These are phyloP conservation scores for Fomitopsis palustris DNA, from an alignment of 1,284 basidiomycete species.

Conservation along the genomic window DNA sequence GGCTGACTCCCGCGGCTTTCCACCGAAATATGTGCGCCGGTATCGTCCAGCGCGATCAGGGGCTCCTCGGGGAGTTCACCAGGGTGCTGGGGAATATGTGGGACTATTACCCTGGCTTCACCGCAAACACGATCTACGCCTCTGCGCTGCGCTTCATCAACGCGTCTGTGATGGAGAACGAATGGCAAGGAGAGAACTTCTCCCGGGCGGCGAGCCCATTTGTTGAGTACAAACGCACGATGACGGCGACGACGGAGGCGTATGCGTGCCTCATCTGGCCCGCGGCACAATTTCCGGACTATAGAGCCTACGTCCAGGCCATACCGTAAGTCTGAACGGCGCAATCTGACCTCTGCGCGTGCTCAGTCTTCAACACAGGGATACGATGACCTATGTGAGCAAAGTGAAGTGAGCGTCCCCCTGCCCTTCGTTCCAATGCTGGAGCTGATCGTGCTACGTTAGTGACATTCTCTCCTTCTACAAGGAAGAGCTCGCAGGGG, in stretches of 20 bases:
- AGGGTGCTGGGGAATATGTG: slow-evolving; percentile 9
- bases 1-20: slow-evolving; percentile 12
- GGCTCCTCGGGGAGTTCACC: slow-evolving; percentile 12
- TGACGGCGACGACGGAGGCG: slow-evolving; percentile 13
- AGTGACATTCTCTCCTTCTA: slow-evolving; percentile 17
- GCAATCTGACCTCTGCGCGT: no score
- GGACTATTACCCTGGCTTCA: slow-evolving; percentile 12
- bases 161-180: slow-evolving; percentile 15
- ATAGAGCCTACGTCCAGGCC: slow-evolving; percentile 10
- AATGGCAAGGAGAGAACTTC: slow-evolving; percentile 4
- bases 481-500: slow-evolving; percentile 14
- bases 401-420: slow-evolving; percentile 8
- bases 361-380: slow-evolving; percentile 7
- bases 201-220: slow-evolving; percentile 3
- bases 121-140: slow-evolving; percentile 12
- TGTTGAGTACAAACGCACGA: slow-evolving; percentile 10
- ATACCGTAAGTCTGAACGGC: slow-evolving; percentile 19
- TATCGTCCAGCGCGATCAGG: slow-evolving; percentile 10
- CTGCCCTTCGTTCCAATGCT: not conserved
- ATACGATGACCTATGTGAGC: slow-evolving; percentile 12
- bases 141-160: slow-evolving; percentile 15
- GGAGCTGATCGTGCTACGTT: not conserved
- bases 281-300: slow-evolving; percentile 12
- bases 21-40: slow-evolving; percentile 12
- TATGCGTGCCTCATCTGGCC: slow-evolving; percentile 17